Evolutionary conservation across 495 filamentous ascomycete genomes (phyloP).

Genomic region (Cercophora newfieldiana): DNA sequence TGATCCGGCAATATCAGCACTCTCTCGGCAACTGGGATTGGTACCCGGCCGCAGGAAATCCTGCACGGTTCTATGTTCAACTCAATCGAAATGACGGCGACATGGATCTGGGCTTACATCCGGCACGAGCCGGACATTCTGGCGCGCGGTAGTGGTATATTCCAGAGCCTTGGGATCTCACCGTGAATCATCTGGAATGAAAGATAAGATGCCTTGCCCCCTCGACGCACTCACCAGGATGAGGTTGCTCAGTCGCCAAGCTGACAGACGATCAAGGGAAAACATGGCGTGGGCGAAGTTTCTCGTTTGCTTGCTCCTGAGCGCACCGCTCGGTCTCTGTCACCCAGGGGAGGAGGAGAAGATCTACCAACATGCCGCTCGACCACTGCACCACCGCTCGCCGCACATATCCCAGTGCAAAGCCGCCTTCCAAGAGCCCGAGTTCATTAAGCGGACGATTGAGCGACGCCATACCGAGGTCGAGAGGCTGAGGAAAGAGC

Average conservation of each 20-base stretch:
- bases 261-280: background rate
- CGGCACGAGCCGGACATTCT: background rate
- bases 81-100: too few species aligned
- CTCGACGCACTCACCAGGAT: too few species aligned
- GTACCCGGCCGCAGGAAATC: background rate
- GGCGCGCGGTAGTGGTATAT: background rate
- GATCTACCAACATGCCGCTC: background rate
- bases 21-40: background rate
- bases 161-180: background rate
- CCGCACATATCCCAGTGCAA: conserved; percentile 1
- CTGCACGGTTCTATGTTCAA: background rate
- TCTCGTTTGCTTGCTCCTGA: background rate
- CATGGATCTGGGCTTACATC: background rate
- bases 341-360: background rate
- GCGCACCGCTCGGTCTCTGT: background rate
- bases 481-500: background rate
- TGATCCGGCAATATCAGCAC: background rate
- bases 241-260: too few species aligned
- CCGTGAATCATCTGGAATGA: background rate
- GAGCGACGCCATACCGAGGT: background rate
- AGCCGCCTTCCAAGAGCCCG: background rate
- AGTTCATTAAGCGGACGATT: background rate
- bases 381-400: background rate
- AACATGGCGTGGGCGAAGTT: background rate
- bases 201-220: background rate